Conservation (phyloP, 495 filamentous ascomycete genomes). For the Parathielavia appendiculata region DNA sequence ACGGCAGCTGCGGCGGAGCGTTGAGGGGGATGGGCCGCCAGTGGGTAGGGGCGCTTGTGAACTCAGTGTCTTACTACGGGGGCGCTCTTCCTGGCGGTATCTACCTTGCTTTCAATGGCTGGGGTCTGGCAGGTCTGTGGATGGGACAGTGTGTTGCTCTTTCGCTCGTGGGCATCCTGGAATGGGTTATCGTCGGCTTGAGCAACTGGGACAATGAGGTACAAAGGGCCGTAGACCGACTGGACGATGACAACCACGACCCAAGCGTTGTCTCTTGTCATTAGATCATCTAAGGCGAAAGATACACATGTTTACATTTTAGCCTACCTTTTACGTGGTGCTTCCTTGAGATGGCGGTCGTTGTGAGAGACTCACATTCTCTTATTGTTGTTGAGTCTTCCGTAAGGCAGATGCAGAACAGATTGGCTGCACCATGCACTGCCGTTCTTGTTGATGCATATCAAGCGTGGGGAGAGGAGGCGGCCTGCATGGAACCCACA, state of each 20-base stretch:
- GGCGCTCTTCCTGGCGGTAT: conserved; percentile 80
- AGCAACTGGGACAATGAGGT: conserved; percentile 80
- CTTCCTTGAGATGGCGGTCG: too few relatives aligned
- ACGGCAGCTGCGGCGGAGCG: conserved; percentile 78
- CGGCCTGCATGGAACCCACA: background rate
- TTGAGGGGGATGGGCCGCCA: conserved; percentile 83
- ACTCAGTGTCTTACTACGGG: conserved; percentile 82
- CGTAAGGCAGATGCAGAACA: too few relatives aligned
- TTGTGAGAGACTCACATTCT: too few relatives aligned
- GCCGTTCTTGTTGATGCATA: too few relatives aligned
- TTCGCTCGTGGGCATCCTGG: conserved; percentile 72
- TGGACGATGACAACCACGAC: conserved; percentile 49
- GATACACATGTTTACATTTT: background rate
- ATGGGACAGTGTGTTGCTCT: conserved; percentile 85
- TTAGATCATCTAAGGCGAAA: background rate
- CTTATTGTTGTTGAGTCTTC: background rate
- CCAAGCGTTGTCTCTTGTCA: background rate
- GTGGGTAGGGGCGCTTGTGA: conserved; percentile 84
- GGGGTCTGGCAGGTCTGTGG: conserved; percentile 82
- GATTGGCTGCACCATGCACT: too few relatives aligned
- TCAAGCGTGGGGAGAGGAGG: background rate
- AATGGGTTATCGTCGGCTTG: conserved; percentile 75
- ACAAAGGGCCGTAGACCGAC: conserved; percentile 64
- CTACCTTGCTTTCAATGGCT: conserved; percentile 82
- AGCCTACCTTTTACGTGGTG: too few relatives aligned